Conservation (phyloP, 352 stramenopile species). For the Globisporangium barbulae region DNA sequence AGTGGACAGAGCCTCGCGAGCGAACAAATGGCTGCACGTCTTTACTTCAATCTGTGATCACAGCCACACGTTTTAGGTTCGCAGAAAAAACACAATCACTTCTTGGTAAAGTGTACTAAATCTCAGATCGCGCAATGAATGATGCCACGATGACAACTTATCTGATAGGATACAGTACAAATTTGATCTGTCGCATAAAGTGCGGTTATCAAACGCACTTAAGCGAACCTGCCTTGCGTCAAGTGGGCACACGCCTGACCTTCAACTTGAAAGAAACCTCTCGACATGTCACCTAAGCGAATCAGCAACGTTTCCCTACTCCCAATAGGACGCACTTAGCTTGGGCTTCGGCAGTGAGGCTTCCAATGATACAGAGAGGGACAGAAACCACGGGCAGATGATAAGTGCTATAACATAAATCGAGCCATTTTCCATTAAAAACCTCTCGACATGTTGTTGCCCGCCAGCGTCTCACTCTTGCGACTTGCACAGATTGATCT, state of each 20-base stretch:
- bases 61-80: constrained; percentile 3
- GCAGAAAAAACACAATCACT: neutral
- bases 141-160: neutral
- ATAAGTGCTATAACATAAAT: too few species aligned
- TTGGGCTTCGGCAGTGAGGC: too few species aligned
- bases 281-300: too few species aligned
- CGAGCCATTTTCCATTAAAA: too few species aligned
- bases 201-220: neutral
- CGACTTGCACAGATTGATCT: neutral
- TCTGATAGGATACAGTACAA: too few species aligned
- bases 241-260: too few species aligned
- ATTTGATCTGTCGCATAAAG: neutral
- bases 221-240: neutral
- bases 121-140: neutral
- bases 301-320: too few species aligned
- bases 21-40: neutral
- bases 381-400: too few species aligned
- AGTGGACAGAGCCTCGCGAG: constrained; percentile 4
- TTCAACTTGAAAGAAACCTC: too few species aligned
- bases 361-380: too few species aligned
- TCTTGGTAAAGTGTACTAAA: neutral
- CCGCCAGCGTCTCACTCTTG: neutral
- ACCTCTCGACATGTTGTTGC: neutral
- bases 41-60: constrained; percentile 4
- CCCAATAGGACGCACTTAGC: too few species aligned